Base-by-base conservation (phyloP, 768 basidiomycete species). In the Tricholoma bakamatsutake region DNA sequence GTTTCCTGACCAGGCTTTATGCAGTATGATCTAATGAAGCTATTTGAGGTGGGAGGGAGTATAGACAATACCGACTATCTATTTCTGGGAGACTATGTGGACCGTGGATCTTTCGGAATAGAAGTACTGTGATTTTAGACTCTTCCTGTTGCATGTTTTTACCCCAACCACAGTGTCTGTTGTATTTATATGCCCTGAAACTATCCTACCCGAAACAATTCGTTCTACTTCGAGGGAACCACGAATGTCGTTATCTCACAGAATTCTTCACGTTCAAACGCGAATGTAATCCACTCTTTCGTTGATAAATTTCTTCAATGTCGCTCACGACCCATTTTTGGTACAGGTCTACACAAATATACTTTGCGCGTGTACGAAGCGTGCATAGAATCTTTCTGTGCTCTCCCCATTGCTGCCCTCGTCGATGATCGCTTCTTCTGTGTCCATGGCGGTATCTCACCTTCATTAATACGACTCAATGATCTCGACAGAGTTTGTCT, bases 191-290 rank as follows among this genome's bases (percentile, higher is more conserved):
- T 73, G 78, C 91, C 12, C 82, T 97, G 71, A 98, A 98, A 74
- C 84, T 98, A 46, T 87, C 86, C 77, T 88, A 88, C 63, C 96
- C 96, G 3, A 80, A 79, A 59, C 87, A 87, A 34, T 75, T 98
- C 45, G 82, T 85, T 56, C 79, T 98, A 31, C 79, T 98, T 34
- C 85, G 96, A 48, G 96, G 96, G 8, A 98, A 98, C 69, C 96
- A 98, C 73, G 96, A 98, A 77, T 98, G 96, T 68, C 83, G 88
- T 34, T 94, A 98, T 73, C 76, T 98, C 46, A 98, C 96, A 1
- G 93, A 95, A 71, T 97, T 95, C 69, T 98, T 98, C 67, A 98
- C 96, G 9, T 98, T 98, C 77, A 95, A 93, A 75, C 87, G 92
- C 59, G 96, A 98, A 87, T 89, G 88, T 95, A 64, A 72, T 85